Base-by-base conservation (phyloP, 2,329 filamentous ascomycete species). In the Hymenoscyphus infarciens region DNA sequence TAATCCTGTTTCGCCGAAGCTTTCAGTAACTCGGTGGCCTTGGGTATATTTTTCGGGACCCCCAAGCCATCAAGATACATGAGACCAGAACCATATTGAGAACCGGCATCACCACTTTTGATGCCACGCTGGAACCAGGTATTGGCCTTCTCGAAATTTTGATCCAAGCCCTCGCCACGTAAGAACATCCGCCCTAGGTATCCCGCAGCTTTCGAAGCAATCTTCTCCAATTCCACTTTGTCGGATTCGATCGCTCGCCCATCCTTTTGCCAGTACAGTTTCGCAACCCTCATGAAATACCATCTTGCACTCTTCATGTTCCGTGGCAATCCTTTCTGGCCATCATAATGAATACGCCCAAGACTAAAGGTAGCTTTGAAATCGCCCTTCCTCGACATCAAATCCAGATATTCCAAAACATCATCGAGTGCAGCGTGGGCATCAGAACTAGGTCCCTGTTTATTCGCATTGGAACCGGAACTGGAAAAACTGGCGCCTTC, bases 401-500 rank as follows among this genome's bases (percentile, higher is more conserved):
- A 78, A 72, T 90, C 86, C 67, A 91, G 77, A 71, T 97, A 99
- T 74, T 99, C 95, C 63, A 99, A 86, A 16, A 98, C 90, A 75
- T 99, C 94, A 70, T 96, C 92, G 63, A 97, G 85, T 16, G 91
- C 90, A 1, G 92, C 92, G 71, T 96, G 89, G 0, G 89, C 86
- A 72, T 95, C 90, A 2, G 91, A 91, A 67, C 89, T 88, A 1
- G 87, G 83, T 61, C 87, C 86, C 22, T 87, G 85, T 66, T 87
- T 87, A 71, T 88, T 84, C 3, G 92, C 92, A 73, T 96, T 93
- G 62, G 85, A 82, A 4, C 95, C 95, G 0, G 95, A 89, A 73
- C 92, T 97, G 27, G 89, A 88, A 45, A 89, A 91, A 73, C 94
- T 98, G 13, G 95, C 95, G 3, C 95, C 96, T 76, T 97, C 92